Percentiles rank a stretch among this genome's conserved stretches.
phyloP scores from a whole-genome alignment of 2,329 filamentous ascomycete species.

The Colletotrichum sp. region DNA sequence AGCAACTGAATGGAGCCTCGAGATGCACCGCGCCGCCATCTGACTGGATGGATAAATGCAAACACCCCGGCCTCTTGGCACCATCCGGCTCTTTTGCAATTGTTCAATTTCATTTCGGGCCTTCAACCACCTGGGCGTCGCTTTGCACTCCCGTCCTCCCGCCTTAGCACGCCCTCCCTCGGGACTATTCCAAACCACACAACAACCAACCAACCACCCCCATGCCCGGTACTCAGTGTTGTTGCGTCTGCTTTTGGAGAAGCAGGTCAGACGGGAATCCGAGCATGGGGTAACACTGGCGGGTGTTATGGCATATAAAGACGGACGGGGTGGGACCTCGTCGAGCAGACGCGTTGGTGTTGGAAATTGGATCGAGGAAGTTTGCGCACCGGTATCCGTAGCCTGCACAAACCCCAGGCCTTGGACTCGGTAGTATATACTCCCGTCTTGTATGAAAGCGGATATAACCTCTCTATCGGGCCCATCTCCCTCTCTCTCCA shows the following conservation, averaged over 20 bases:
- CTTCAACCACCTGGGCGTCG: conserved; percentile 10
- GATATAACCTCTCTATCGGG: neutral
- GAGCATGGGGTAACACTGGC: neutral
- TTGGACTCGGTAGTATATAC: neutral
- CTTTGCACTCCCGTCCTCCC: conserved; percentile 15
- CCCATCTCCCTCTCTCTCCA: neutral
- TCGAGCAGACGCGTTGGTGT: neutral
- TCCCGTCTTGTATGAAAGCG: neutral
- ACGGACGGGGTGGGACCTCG: neutral
- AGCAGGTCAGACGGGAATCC: neutral
- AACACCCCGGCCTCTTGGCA: neutral
- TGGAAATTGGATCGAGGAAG: neutral
- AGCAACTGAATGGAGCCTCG: neutral
- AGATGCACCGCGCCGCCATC: neutral
- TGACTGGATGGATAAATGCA: conserved; percentile 20
- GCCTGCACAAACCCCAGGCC: neutral
- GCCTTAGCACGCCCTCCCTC: neutral
- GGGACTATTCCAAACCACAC: neutral
- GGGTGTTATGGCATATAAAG: neutral
- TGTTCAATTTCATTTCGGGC: conserved; percentile 16
- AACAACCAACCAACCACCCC: neutral
- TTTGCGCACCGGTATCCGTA: neutral
- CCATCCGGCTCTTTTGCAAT: neutral
- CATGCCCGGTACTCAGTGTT: neutral
- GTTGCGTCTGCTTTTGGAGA: neutral